Conservation (phyloP, 106 monocot species). For the Platanthera guangdongensis region DNA sequence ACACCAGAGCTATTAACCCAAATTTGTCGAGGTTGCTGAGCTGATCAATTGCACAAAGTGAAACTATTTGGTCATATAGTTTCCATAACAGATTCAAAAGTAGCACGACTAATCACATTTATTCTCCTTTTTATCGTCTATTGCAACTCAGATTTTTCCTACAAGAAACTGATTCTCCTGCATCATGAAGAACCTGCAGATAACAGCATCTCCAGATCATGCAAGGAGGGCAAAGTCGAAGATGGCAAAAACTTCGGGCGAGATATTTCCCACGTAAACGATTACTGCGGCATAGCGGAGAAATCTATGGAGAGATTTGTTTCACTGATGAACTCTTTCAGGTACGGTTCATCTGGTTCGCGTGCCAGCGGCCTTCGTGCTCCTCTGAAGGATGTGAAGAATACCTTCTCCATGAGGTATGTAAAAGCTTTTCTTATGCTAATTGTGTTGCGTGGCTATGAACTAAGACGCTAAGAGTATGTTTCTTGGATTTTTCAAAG, state of each 20-base stretch:
- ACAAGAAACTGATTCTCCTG: no score
- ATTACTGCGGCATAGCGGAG: slow-evolving; percentile 73
- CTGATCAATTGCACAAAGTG: no score
- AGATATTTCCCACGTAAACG: slow-evolving; percentile 73
- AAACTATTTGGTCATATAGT: no score
- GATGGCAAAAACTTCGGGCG: slow-evolving; percentile 39
- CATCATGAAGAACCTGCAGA: slow-evolving; percentile 16
- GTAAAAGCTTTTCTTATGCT: background rate
- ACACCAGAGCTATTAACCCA: no score
- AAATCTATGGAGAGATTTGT: slow-evolving; percentile 87
- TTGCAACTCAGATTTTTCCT: background rate
- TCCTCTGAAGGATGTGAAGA: slow-evolving; percentile 65
- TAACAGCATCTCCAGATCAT: background rate
- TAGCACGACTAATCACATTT: no score
- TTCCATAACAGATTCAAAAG: no score
- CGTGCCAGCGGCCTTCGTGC: slow-evolving; percentile 85
- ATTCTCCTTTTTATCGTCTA: no score
- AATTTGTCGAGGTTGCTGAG: no score
- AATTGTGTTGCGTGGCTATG: background rate
- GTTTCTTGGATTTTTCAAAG: slow-evolving; percentile 9
- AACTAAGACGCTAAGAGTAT: background rate
- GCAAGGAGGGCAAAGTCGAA: slow-evolving; percentile 3
- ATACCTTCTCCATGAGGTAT: slow-evolving; percentile 42
- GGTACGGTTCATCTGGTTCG: slow-evolving; percentile 63
- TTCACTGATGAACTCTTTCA: slow-evolving; percentile 66